Base-by-base conservation (phyloP, 2,329 filamentous ascomycete genomes). In the Torrubiella hemipterigena region DNA sequence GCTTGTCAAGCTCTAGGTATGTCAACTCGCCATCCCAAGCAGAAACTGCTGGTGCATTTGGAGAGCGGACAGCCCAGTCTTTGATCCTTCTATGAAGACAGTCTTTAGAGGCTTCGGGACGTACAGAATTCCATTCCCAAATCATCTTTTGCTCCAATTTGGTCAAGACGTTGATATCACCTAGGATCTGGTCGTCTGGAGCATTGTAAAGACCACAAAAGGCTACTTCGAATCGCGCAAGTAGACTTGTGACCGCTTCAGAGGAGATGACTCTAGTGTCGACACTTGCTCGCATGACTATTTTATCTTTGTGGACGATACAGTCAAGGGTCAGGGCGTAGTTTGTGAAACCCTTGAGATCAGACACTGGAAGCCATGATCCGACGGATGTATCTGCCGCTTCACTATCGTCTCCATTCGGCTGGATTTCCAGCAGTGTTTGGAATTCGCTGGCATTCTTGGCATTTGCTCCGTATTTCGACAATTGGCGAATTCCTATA, bases 1-100 rank as follows among this genome's bases (percentile, higher is more conserved):
- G 26, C 3, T 27, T 17, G 26, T 47, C 41, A 1, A 63, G 45
- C 27, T 64, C 49, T 22, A 42, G 32, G 37, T 62, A 64, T 6
- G 57, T 58, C 8, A 30, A 6, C 9, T n/a, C 20, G n/a, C 32
- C 32, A 22, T 33, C 32, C 26, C 32, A 29, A 17, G 32, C n/a
- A 13, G 20, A 24, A 24, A 31, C 18, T 3, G 29, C 29, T n/a
- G 22, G 5, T 6, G 6, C 19, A n/a, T 30, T 13, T n/a, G 9
- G 13, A n/a, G n/a, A n/a, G n/a, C n/a, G n/a, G n/a, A n/a, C n/a
- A n/a, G n/a, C n/a, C n/a, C n/a, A n/a, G n/a, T 28, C 14, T 12
- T 12, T 7, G 13, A 28, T 28, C 4, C 17, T 28, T 7, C 19
- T 12, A 17, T 28, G 26, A 6, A 28, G 26, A 11, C 26, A 28